A percentile compares a stretch with the other conserved stretches of the same genome.
Conservation (phyloP, 345 rosid species). For the Hibiscus mutabilis region DNA sequence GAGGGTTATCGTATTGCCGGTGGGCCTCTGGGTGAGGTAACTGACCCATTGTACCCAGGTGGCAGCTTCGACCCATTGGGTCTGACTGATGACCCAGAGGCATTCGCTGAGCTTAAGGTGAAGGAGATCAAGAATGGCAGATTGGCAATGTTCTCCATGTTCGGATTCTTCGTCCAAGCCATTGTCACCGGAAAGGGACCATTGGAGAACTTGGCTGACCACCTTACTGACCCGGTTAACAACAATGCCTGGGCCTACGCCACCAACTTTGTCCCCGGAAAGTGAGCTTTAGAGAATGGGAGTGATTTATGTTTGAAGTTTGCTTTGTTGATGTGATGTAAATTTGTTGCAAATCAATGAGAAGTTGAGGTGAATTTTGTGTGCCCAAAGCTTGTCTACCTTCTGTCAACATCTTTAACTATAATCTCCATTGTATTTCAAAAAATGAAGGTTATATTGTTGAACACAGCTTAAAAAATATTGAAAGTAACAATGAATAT, state of each 20-base stretch:
- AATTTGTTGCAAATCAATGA: no score
- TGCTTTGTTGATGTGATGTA: neutral
- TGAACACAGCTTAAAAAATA: no score
- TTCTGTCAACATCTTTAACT: no score
- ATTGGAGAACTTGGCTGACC: constrained; percentile 50
- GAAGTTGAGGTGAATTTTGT: no score
- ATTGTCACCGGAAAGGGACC: constrained; percentile 55
- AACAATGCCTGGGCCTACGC: constrained; percentile 59
- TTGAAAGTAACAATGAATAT: no score
- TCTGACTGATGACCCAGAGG: constrained; percentile 54
- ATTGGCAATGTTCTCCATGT: constrained; percentile 57
- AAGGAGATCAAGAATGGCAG: constrained; percentile 57
- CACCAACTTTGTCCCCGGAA: constrained; percentile 61
- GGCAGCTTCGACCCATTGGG: constrained; percentile 58
- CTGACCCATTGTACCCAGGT: constrained; percentile 41
- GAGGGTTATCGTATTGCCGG: constrained; percentile 77
- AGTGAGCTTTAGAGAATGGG: constrained; percentile 21
- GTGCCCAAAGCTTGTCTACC: no score
- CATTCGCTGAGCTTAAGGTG: constrained; percentile 52
- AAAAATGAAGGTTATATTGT: no score
- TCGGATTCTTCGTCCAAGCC: constrained; percentile 52
- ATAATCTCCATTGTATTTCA: no score
- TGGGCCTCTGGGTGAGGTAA: constrained; percentile 49
- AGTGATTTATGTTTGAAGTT: neutral
- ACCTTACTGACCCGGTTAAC: constrained; percentile 51